Evolutionary conservation across 2,329 filamentous ascomycete species (phyloP).

Genomic region (Arthrinium phaeospermum): DNA sequence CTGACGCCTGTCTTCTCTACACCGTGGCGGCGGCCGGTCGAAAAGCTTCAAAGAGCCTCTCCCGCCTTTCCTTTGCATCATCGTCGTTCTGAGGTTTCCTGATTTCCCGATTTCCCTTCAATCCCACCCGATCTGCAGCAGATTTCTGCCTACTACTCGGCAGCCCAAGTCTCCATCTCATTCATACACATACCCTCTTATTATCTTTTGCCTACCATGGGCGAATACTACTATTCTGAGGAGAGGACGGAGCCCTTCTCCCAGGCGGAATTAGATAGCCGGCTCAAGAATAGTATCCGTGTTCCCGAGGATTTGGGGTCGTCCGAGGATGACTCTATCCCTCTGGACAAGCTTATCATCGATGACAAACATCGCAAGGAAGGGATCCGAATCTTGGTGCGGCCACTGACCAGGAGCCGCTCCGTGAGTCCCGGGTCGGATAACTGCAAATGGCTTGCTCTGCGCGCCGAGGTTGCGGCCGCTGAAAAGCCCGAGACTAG

Average conservation of each 20-base stretch:
- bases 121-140: not conserved
- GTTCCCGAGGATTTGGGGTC: constrained; percentile 49
- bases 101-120: not conserved
- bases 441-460: constrained; percentile 62
- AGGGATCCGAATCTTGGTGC: constrained; percentile 63
- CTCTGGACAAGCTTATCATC: constrained; percentile 58
- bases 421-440: constrained; percentile 62
- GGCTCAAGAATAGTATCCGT: constrained; percentile 50
- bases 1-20: constrained; percentile 33
- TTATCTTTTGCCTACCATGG: constrained; percentile 46
- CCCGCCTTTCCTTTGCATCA: not conserved
- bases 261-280: constrained; percentile 59
- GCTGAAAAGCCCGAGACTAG: constrained; percentile 58
- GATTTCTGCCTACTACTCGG: not conserved
- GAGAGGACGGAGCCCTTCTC: constrained; percentile 66
- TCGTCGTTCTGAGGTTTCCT: not conserved
- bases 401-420: constrained; percentile 58
- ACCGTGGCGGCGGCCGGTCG: constrained; percentile 27
- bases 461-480: constrained; percentile 59
- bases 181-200: not conserved
- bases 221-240: constrained; percentile 51
- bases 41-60: constrained; percentile 25
- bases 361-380: constrained; percentile 59
- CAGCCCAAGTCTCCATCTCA: constrained; percentile 10
- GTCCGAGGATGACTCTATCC: constrained; percentile 50